Base-by-base conservation (phyloP, 1,284 basidiomycete species). In the Sanghuangporus weigelae region DNA sequence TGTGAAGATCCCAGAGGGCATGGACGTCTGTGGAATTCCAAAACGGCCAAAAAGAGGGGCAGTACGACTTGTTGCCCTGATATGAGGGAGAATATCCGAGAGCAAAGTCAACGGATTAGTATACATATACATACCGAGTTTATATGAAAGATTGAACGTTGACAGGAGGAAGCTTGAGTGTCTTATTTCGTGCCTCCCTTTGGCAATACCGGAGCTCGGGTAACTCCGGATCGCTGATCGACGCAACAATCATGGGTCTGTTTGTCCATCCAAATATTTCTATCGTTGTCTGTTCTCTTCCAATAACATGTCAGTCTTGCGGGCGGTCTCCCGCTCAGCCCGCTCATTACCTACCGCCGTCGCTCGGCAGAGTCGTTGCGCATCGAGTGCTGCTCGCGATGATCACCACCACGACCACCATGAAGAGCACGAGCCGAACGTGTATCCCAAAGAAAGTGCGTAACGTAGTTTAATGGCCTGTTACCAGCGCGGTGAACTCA, bases 371-470 rank as follows among this genome's bases (percentile, higher is more conserved):
- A 55, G 60, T 49, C 64, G 64, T 21, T 55, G 53, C 21, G 64
- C 60, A 21, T 65, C 64, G n/a, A 51, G 23, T 23, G 26, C 50
- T 10, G 21, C 50, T 51, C 23, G 10, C 3, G 55, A 61, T 53
- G 54, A 54, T 26, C 10, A 42, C 31, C 63, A 64, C 51, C 63
- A 65, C 39, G 42, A 42, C 31, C 63, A 64, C 51, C 63, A 65
- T 46, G 42, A 57, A 12, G 51, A 59, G 38, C 59, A 64, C 31
- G 64, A 62, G 40, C 23, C 64, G 19, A 59, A 55, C 8, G 64
- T 62, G 50, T 65, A 65, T 48, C 64, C 60, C 2, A 65, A 65
- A 50, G 64, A 65, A 59, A 50, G 64, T 65, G 38, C 48, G 63
- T 46, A 23, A 46, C 23, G 16, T 12, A 26, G 44, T 10, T 60